A percentile compares a stretch with the other conserved stretches of the same genome.
Conservation (phyloP, 2,329 filamentous ascomycete species). For the Emmonsiellopsis sp. region DNA sequence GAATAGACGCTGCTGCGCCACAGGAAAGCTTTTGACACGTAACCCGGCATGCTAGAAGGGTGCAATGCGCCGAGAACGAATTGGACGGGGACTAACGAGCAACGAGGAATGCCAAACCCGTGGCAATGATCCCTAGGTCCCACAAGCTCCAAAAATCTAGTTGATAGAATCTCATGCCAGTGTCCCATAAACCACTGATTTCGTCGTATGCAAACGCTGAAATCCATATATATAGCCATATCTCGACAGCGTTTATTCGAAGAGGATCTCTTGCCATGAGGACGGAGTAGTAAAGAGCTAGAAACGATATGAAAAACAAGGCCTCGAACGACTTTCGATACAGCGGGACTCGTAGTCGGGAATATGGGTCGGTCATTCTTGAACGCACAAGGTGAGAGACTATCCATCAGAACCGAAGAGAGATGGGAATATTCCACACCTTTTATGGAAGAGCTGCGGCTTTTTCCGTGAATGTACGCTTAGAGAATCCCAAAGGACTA, state of each 20-base stretch:
- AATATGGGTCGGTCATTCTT: conserved; percentile 60
- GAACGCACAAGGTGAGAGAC: conserved; percentile 15
- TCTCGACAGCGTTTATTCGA: conserved; percentile 59
- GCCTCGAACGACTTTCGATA: conserved; percentile 82
- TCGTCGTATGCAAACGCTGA: conserved; percentile 82
- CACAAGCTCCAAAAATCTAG: conserved; percentile 75
- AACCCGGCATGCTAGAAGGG: too few species aligned
- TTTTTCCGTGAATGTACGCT: conserved; percentile 64
- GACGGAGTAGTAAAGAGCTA: conserved; percentile 79
- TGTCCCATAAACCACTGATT: conserved; percentile 74
- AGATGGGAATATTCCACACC: conserved; percentile 18
- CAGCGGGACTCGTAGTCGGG: conserved; percentile 66
- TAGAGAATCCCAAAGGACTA: conserved; percentile 79
- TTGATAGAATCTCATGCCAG: conserved; percentile 76
- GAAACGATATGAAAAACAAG: conserved; percentile 66
- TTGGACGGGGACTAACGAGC: conserved; percentile 49
- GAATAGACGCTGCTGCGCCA: background rate
- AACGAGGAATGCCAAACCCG: conserved; percentile 61
- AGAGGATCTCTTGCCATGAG: conserved; percentile 62
- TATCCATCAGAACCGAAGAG: conserved; percentile 2
- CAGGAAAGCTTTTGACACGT: background rate
- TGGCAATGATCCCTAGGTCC: conserved; percentile 64
- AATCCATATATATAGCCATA: conserved; percentile 75
- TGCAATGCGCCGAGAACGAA: background rate
- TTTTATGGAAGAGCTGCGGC: conserved; percentile 64